Evolutionary conservation across 768 basidiomycete species (phyloP), one percentile per base, ranked within the genome.

Genomic region (Boletus rufocinnamomeus): DNA sequence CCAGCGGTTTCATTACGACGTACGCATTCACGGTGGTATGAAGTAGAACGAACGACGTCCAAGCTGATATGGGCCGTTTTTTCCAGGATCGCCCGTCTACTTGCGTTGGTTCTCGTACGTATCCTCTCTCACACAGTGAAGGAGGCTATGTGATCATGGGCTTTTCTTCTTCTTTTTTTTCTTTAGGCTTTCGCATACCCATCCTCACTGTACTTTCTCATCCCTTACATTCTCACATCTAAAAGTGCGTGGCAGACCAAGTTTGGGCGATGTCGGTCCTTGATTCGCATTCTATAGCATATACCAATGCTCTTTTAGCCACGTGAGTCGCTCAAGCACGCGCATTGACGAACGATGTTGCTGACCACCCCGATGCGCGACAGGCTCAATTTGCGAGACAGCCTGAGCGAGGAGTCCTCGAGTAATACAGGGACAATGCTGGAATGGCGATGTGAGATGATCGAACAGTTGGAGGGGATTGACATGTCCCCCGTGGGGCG

Each of bases 1-100:
- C 45, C 38, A 54, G 25, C n/a, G 47, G 57, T 46, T n/a, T 37
- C 23, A 35, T 54, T 34, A 58, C 45, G 23, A 27, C 38, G 57
- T 49, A 35, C 27, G 57, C 19, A 19, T 41, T 40, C 25, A 16
- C 14, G 4, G 27, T 9, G 3, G 8, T 21, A 23, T 13, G 21
- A 23, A n/a, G 2, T 7, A 16, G 7, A 2, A 9, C 16, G 48
- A 44, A 27, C 3, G 21, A 17, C 27, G 6, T 16, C 27, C 37
- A 35, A n/a, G 27, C 30, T 58, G 11, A 47, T 40, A 35, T 19
- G 56, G 25, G 6, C 11, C 16, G 7, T 35, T 32, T 28, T 52
- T 28, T 52, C 5, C n/a, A 54, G 57, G 47, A 17, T 54, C 19
- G 0, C 41, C 14, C 28, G 38, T 25, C 4, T 53, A 13, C 4